phyloP scores from a whole-genome alignment of 495 filamentous ascomycete genomes.

The Penicillium fimorum region DNA sequence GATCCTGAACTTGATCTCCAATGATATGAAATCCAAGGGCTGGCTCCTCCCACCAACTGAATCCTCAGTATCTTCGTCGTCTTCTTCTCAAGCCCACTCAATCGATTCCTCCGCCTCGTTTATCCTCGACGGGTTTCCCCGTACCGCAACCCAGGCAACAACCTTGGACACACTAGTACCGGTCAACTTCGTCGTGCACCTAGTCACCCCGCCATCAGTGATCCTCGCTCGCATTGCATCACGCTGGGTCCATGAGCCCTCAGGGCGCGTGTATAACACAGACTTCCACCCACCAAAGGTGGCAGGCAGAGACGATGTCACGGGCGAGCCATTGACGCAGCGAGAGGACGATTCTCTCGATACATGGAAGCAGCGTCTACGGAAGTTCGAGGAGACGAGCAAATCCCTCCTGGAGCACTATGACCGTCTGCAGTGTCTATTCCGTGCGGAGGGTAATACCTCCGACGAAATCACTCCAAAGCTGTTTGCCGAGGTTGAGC shows the following conservation, averaged over 20 bases:
- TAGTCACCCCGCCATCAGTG: constrained; percentile 57
- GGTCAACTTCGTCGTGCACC: constrained; percentile 81
- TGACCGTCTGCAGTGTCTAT: constrained; percentile 77
- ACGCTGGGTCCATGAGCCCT: constrained; percentile 91
- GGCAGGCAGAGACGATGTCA: constrained; percentile 81
- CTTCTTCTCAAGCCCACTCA: constrained; percentile 37
- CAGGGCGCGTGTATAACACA: constrained; percentile 90
- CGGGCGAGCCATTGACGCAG: constrained; percentile 81
- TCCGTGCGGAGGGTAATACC: constrained; percentile 80
- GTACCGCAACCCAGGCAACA: constrained; percentile 75
- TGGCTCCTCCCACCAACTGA: constrained; percentile 58
- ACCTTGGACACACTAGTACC: constrained; percentile 76
- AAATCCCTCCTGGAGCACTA: constrained; percentile 85
- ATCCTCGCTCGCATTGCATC: constrained; percentile 86
- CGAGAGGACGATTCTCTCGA: constrained; percentile 82
- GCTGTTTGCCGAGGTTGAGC: constrained; percentile 75
- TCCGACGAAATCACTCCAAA: constrained; percentile 93
- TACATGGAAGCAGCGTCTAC: constrained; percentile 75
- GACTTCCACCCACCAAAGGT: constrained; percentile 84
- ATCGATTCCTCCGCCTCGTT: constrained; percentile 81
- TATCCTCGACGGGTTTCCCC: constrained; percentile 93
- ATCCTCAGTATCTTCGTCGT: constrained; percentile 12
- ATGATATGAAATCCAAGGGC: constrained; percentile 76
- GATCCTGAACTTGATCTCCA: constrained; percentile 87
- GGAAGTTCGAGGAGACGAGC: constrained; percentile 84